Conservation (phyloP, 768 basidiomycete species). For the Boletus rubropictus region DNA sequence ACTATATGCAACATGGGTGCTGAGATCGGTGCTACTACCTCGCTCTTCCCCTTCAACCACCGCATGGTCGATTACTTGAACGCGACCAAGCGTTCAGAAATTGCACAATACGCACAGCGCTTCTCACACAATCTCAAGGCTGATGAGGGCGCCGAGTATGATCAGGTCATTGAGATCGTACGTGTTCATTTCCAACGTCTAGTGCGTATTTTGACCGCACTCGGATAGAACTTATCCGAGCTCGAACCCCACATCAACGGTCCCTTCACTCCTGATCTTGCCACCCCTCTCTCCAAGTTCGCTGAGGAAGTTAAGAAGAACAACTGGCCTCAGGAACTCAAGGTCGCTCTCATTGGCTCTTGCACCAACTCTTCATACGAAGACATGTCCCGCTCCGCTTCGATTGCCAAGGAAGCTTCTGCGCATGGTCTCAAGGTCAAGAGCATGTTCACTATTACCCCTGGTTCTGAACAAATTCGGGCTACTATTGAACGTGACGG, state of each 20-base stretch:
- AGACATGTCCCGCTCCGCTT: constrained; percentile 97
- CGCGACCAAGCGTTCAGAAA: constrained; percentile 87
- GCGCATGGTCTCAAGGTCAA: constrained; percentile 82
- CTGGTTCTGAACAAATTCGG: constrained; percentile 96
- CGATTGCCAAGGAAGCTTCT: constrained; percentile 85
- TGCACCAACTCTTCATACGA: constrained; percentile 99
- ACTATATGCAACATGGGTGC: constrained; percentile 99
- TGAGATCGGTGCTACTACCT: constrained; percentile 98
- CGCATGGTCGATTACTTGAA: constrained; percentile 92
- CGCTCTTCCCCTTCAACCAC: constrained; percentile 96
- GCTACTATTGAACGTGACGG: constrained; percentile 98
- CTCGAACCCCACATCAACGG: constrained; percentile 99
- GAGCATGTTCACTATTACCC: constrained; percentile 97
- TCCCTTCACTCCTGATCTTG: constrained; percentile 99
- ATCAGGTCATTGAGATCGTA: constrained; percentile 88
- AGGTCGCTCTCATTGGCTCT: constrained; percentile 95
- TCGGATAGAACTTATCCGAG: constrained; percentile 77
- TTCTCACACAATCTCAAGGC: constrained; percentile 90
- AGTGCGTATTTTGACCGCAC: not conserved
- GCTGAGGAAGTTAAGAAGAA: constrained; percentile 88
- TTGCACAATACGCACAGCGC: constrained; percentile 80
- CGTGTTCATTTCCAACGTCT: constrained; percentile 24
- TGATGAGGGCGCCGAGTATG: constrained; percentile 87
- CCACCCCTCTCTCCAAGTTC: constrained; percentile 96
- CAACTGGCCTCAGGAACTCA: constrained; percentile 94